Evolutionary conservation across 306 rosid genomes (phyloP).

Genomic region (Fragaria vesca): DNA sequence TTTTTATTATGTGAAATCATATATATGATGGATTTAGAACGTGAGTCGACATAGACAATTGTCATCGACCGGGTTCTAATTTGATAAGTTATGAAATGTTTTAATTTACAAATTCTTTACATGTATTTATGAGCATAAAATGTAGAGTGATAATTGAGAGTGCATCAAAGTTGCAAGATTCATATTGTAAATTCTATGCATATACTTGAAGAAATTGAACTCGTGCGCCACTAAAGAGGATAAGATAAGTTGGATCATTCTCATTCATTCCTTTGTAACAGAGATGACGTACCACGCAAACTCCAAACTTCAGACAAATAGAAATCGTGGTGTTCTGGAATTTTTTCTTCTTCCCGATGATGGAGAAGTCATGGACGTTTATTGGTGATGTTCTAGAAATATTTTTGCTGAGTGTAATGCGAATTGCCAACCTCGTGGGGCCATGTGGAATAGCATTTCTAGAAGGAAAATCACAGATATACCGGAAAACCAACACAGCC

Average conservation of each 20-base stretch:
- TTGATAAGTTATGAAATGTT: too few relatives aligned
- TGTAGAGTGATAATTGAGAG: too few relatives aligned
- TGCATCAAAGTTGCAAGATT: not conserved
- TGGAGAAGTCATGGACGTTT: conserved; percentile 3
- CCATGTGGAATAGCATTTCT: not conserved
- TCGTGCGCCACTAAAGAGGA: not conserved
- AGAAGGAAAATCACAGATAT: not conserved
- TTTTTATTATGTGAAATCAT: not conserved
- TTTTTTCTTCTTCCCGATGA: not conserved
- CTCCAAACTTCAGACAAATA: not conserved
- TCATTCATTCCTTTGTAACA: not conserved
- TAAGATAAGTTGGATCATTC: not conserved
- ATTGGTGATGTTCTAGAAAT: not conserved
- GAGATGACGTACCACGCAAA: not conserved
- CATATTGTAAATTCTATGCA: not conserved
- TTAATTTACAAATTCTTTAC: too few relatives aligned
- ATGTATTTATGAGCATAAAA: not conserved
- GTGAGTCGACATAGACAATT: not conserved
- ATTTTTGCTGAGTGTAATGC: not conserved
- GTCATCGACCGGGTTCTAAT: not conserved
- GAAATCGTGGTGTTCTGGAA: not conserved
- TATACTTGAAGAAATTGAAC: not conserved
- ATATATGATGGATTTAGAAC: not conserved
- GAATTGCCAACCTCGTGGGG: conserved; percentile 10
- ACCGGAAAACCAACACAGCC: not conserved